Evolutionary conservation across 495 filamentous ascomycete genomes (phyloP), one percentile per base, ranked within the genome.

Genomic region (Cudoniella acicularis): DNA sequence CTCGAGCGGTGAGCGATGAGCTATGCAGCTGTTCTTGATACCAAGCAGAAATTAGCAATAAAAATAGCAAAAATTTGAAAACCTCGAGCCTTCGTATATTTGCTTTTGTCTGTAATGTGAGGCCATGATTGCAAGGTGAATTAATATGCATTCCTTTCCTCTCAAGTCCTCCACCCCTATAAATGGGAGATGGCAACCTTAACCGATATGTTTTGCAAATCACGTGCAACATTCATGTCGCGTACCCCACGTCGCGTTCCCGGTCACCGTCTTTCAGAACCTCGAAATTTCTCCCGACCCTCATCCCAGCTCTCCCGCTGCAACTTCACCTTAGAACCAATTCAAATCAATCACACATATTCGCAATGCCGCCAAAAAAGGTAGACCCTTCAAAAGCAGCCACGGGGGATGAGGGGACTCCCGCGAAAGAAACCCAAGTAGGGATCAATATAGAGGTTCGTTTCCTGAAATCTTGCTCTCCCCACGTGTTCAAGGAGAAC

Each of bases 351-450:
- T n/a, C 13, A 24, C 24, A 24, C 10, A 24, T 10, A 41, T 2
- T 60, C 26, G 55, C 17, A 17, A 68, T 68, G 66, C 66, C 66
- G 13, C 66, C 66, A 10, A 54, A 54, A 51, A 85, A 86, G 42
- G 60, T 49, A 40, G 58, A 64, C 11, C 52, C 47, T 10, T 59
- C 61, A 9, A 66, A 66, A 22, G 50, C 54, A 10, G 57, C 36
- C 0, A 62, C 58, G 2, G 66, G 57, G 3, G 63, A 64, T 49
- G 62, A 63, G 18, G 54, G 50, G 16, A 27, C 22, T 42, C 77
- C 73, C 9, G 80, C 77, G 59, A 69, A 79, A 22, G 72, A 76
- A 13, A n/a, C n/a, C 10, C 21, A 23, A 23, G 18, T 52, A 1
- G 66, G 66, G 1, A 53, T 69, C 23, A 69, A 66, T 53, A 64